Conservation (phyloP, 495 filamentous ascomycete species). For the Neurospora tetraspora region DNA sequence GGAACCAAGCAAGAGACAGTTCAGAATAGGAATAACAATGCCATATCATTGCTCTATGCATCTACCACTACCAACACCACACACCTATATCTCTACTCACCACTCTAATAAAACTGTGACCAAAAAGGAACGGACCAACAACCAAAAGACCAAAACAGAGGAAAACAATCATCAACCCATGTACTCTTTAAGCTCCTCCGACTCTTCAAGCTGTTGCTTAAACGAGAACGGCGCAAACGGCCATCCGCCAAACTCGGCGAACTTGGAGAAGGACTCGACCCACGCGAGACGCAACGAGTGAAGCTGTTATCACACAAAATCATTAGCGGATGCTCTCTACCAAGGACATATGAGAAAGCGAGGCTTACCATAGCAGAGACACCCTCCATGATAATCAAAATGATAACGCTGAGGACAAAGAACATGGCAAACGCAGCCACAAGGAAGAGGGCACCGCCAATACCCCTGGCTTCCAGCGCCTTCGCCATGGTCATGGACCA, state of each 20-base stretch:
- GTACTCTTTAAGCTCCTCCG: constrained; percentile 44
- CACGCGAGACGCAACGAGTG: constrained; percentile 93
- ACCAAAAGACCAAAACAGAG: neutral
- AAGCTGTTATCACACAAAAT: no score
- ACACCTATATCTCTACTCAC: neutral
- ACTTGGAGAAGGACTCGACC: constrained; percentile 99
- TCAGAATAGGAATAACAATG: neutral
- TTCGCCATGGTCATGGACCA: constrained; percentile 90
- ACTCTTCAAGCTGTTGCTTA: constrained; percentile 76
- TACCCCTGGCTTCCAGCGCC: constrained; percentile 56
- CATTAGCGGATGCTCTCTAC: no score
- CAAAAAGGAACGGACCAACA: neutral
- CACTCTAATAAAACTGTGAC: neutral
- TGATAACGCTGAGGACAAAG: constrained; percentile 73
- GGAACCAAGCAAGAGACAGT: no score
- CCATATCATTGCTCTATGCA: neutral
- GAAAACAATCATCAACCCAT: constrained; percentile 20
- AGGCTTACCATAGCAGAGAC: constrained; percentile 39
- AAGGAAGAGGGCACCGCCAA: constrained; percentile 64
- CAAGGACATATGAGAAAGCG: no score
- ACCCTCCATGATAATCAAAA: constrained; percentile 52
- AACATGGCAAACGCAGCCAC: constrained; percentile 75
- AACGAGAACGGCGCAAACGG: constrained; percentile 92
- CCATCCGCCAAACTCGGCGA: constrained; percentile 91
- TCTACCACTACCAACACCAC: neutral